A percentile compares a stretch with the other conserved stretches of the same genome.
phyloP scores from a whole-genome alignment of 2,329 filamentous ascomycete genomes.

The Fusarium sterilihyphosum region DNA sequence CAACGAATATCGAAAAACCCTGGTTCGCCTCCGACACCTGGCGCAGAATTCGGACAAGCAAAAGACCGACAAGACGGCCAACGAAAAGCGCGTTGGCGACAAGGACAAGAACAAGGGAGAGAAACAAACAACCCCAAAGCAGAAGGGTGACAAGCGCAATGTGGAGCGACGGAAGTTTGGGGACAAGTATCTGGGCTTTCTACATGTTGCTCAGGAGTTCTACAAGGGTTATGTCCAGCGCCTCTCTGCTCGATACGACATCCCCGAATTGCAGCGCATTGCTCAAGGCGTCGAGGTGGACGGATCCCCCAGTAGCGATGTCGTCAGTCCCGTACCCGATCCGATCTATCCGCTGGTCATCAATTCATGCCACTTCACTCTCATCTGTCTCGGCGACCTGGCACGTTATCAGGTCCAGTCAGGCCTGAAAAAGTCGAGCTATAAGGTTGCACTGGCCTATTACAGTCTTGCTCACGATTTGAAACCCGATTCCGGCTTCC shows the following conservation, averaged over 20 bases:
- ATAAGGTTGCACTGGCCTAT: slow-evolving; percentile 82
- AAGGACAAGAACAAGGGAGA: slow-evolving; percentile 41
- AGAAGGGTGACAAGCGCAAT: slow-evolving; percentile 40
- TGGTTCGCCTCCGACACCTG: slow-evolving; percentile 64
- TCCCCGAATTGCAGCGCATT: slow-evolving; percentile 59
- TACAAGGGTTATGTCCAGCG: slow-evolving; percentile 88
- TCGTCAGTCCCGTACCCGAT: slow-evolving; percentile 56
- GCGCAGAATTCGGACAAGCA: slow-evolving; percentile 67
- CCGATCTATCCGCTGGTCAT: slow-evolving; percentile 69
- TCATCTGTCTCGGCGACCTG: slow-evolving; percentile 90
- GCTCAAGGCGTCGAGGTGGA: slow-evolving; percentile 53
- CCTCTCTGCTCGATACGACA: slow-evolving; percentile 70
- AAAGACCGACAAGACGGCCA: slow-evolving; percentile 37
- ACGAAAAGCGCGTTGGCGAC: slow-evolving; percentile 40
- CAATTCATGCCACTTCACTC: slow-evolving; percentile 80
- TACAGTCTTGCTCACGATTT: slow-evolving; percentile 85
- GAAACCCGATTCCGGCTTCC: slow-evolving; percentile 79
- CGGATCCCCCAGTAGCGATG: slow-evolving; percentile 45
- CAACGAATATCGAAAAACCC: slow-evolving; percentile 76
- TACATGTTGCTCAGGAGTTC: slow-evolving; percentile 88
- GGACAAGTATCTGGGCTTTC: slow-evolving; percentile 83
- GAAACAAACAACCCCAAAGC: slow-evolving; percentile 37
- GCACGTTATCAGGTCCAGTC: slow-evolving; percentile 85
- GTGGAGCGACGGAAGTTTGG: slow-evolving; percentile 80
- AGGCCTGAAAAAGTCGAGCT: slow-evolving; percentile 77